phyloP scores from a whole-genome alignment of 306 rosid species.

The Lotus japonicus region DNA sequence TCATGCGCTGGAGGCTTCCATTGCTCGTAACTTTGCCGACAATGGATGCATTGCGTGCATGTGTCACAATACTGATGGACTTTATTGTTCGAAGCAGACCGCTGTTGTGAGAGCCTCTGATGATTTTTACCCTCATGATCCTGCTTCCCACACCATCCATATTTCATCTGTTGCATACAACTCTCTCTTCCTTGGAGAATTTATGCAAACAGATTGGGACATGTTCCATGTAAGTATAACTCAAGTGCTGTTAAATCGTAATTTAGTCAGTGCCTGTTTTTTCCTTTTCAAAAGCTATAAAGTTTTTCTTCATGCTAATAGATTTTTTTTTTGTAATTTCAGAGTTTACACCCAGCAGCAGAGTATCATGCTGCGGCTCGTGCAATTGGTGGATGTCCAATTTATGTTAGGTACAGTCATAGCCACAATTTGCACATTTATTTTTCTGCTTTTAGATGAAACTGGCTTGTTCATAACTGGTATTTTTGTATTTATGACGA shows the following conservation, averaged over 20 bases:
- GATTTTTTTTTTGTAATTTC: conserved; percentile 18
- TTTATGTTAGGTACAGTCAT: conserved; percentile 72
- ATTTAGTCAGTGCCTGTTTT: not conserved
- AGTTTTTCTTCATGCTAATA: not conserved
- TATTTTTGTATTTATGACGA: not conserved
- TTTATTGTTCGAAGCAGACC: conserved; percentile 87
- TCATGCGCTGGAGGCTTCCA: conserved; percentile 86
- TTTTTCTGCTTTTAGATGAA: not conserved
- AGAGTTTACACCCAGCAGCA: conserved; percentile 89
- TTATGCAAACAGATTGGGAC: conserved; percentile 99
- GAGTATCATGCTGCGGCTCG: conserved; percentile 98
- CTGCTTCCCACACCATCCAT: conserved; percentile 94
- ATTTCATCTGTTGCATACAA: conserved; percentile 94
- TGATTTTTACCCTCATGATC: conserved; percentile 88
- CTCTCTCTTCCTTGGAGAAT: conserved; percentile 91
- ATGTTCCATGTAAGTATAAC: conserved; percentile 86
- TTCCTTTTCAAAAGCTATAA: not conserved
- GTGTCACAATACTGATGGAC: conserved; percentile 95
- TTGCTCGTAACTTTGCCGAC: conserved; percentile 76
- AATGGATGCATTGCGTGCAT: conserved; percentile 95
- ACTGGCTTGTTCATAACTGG: not conserved
- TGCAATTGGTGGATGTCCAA: conserved; percentile 91
- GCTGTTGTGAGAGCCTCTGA: conserved; percentile 90
- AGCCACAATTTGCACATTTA: not conserved
- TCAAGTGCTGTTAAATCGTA: not conserved